Evolutionary conservation across 108 stramenopile species (phyloP).

Genomic region (Tribonema minus): DNA sequence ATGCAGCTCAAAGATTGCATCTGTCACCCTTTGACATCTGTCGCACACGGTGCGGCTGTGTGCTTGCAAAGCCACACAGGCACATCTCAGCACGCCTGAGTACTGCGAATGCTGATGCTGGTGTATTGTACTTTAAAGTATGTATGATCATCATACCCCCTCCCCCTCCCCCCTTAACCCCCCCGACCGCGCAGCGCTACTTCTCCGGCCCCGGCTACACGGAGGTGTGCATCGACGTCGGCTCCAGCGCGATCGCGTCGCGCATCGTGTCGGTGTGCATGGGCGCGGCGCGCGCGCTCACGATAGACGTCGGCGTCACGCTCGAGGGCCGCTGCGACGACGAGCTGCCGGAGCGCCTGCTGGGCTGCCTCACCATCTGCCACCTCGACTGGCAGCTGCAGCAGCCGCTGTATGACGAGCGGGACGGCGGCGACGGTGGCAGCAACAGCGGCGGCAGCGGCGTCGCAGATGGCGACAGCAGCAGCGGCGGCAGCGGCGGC

Average conservation of each 20-base stretch:
- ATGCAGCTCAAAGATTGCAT: too few relatives aligned
- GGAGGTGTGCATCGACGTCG: slow-evolving; percentile 36
- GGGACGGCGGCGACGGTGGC: too few relatives aligned
- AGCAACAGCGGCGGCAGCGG: too few relatives aligned
- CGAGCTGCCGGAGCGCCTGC: slow-evolving; percentile 62
- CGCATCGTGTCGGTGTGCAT: slow-evolving; percentile 41
- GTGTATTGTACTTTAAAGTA: neutral
- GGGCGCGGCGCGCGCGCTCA: slow-evolving; percentile 31
- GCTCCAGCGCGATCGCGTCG: slow-evolving; percentile 13
- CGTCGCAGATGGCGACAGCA: too few relatives aligned
- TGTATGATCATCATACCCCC: neutral
- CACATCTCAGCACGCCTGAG: neutral
- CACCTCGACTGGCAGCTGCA: too few relatives aligned
- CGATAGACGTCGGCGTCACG: slow-evolving; percentile 53
- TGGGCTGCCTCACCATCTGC: too few relatives aligned
- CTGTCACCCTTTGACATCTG: neutral
- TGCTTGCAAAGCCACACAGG: too few relatives aligned
- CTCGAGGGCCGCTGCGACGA: slow-evolving; percentile 53
- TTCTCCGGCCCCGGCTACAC: slow-evolving; percentile 6
- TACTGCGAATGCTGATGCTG: neutral
- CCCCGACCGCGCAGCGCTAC: neutral
- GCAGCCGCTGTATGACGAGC: too few relatives aligned
- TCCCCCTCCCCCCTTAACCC: neutral
- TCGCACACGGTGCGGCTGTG: neutral
- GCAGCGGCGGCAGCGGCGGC: too few relatives aligned